phyloP scores from a whole-genome alignment of 306 rosid genomes.

The Ammopiptanthus mongolicus region DNA sequence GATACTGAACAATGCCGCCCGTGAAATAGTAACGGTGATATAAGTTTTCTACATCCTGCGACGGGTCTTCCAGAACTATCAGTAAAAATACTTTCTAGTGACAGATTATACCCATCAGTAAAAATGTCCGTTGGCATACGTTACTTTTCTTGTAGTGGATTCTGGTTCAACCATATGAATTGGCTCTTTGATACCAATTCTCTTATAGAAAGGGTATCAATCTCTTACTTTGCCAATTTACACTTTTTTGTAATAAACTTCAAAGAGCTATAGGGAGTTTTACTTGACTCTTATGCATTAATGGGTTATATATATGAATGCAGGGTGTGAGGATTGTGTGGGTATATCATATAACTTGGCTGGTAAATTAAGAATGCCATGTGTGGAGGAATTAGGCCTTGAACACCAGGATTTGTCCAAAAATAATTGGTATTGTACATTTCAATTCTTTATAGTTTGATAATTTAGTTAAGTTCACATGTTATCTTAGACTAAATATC shows the following conservation, averaged over 20 bases:
- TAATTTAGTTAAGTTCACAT: background rate
- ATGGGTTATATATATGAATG: background rate
- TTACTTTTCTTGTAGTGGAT: too few relatives aligned
- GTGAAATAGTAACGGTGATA: too few relatives aligned
- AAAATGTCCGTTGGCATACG: too few relatives aligned
- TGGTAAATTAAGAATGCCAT: constrained; percentile 96
- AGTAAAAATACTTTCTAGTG: too few relatives aligned
- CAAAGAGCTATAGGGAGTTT: background rate
- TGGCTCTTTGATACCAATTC: constrained; percentile 78
- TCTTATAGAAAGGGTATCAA: constrained; percentile 52
- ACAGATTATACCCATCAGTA: too few relatives aligned
- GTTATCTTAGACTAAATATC: background rate
- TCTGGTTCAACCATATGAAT: constrained; percentile 89
- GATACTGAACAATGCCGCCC: too few relatives aligned
- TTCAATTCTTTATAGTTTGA: background rate
- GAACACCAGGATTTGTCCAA: constrained; percentile 79
- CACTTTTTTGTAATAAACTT: too few relatives aligned
- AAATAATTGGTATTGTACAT: constrained; percentile 60
- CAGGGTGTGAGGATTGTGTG: constrained; percentile 83
- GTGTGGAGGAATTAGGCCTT: constrained; percentile 77
- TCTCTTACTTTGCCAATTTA: background rate
- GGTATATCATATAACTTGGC: constrained; percentile 93
- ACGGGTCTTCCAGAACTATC: too few relatives aligned
- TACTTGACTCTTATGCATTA: background rate
- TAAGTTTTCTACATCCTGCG: too few relatives aligned